Percentiles rank a stretch among this genome's conserved stretches.
Conservation (phyloP, 2,329 filamentous ascomycete genomes). For the Biscogniauxia mediterranea region DNA sequence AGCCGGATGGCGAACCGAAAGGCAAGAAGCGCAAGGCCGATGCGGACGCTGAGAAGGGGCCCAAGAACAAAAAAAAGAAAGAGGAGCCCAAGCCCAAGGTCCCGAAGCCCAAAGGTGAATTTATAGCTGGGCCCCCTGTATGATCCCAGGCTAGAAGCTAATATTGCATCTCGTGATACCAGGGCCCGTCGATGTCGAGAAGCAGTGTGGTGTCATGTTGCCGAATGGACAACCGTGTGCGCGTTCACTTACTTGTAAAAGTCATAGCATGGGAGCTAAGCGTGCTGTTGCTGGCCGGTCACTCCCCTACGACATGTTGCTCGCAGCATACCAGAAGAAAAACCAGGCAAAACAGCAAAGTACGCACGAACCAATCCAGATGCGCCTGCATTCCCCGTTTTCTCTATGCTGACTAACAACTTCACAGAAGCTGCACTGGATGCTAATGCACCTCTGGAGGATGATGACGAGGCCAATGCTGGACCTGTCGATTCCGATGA, state of each 20-base stretch:
- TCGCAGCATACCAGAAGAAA: constrained; percentile 91
- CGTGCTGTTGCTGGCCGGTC: constrained; percentile 82
- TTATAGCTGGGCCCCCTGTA: constrained; percentile 2
- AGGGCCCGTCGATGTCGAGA: constrained; percentile 89
- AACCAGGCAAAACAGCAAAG: constrained; percentile 98
- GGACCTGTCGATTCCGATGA: constrained; percentile 91
- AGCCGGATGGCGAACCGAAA: constrained; percentile 61
- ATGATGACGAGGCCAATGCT: constrained; percentile 77
- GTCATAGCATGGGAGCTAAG: constrained; percentile 93
- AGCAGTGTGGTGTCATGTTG: constrained; percentile 85
- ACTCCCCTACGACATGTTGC: constrained; percentile 87
- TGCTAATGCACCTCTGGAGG: constrained; percentile 85
- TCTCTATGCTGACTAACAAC: constrained; percentile 20
- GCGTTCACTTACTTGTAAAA: constrained; percentile 88
- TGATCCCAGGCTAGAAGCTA: background rate
- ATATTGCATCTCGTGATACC: constrained; percentile 4
- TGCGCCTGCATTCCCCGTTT: background rate
- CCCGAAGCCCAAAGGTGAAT: constrained; percentile 74
- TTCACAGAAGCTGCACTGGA: constrained; percentile 83
- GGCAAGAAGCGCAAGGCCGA: constrained; percentile 80
- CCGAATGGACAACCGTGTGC: constrained; percentile 86
- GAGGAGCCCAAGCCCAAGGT: constrained; percentile 83
- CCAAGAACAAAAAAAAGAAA: constrained; percentile 92
- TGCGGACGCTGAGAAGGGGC: constrained; percentile 73
- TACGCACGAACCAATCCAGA: constrained; percentile 44